Percentiles rank a stretch among this genome's conserved stretches.
These are phyloP conservation scores for Cornus florida DNA, from an alignment of 148 eudicot genomes.

Conservation along the genomic window DNA sequence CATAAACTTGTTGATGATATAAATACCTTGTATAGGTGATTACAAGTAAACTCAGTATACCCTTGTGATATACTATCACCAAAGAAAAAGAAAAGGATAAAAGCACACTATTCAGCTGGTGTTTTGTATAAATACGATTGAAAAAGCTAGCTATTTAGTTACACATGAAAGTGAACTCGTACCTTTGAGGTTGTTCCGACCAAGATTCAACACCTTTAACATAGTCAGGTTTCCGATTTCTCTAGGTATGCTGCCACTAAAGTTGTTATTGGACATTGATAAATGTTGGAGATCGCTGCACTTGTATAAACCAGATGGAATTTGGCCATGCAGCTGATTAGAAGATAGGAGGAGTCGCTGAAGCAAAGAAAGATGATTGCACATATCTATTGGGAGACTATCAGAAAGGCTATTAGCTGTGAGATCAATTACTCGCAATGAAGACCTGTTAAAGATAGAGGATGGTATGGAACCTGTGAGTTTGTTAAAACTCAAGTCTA, in stretches of 20 bases:
- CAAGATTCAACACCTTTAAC: slow-evolving; percentile 4
- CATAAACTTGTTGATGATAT: not conserved
- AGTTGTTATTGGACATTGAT: slow-evolving; percentile 4
- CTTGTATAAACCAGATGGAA: not conserved
- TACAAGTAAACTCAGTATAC: not conserved
- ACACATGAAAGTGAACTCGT: not conserved
- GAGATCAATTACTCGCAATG: slow-evolving; percentile 2
- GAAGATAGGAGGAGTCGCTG: slow-evolving; percentile 5
- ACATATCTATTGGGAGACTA: slow-evolving; percentile 6
- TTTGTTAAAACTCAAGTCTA: slow-evolving; percentile 18
- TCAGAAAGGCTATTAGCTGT: slow-evolving; percentile 19
- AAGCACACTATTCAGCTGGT: not conserved
- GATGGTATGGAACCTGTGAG: slow-evolving; percentile 16
- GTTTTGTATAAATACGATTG: not conserved
- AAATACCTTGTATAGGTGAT: not conserved
- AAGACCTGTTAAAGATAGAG: slow-evolving; percentile 15
- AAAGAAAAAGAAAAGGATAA: not conserved
- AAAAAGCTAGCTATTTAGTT: not conserved
- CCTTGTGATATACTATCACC: not conserved
- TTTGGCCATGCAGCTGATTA: slow-evolving; percentile 15
- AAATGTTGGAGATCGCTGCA: slow-evolving; percentile 10
- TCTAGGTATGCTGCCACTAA: slow-evolving; percentile 1
- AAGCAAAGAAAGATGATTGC: slow-evolving; percentile 6
- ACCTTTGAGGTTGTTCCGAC: not conserved
- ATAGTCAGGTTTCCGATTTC: slow-evolving; percentile 1